Evolutionary conservation across 2,329 filamentous ascomycete species (phyloP).

Genomic region (Dendrostoma leiphaemia): DNA sequence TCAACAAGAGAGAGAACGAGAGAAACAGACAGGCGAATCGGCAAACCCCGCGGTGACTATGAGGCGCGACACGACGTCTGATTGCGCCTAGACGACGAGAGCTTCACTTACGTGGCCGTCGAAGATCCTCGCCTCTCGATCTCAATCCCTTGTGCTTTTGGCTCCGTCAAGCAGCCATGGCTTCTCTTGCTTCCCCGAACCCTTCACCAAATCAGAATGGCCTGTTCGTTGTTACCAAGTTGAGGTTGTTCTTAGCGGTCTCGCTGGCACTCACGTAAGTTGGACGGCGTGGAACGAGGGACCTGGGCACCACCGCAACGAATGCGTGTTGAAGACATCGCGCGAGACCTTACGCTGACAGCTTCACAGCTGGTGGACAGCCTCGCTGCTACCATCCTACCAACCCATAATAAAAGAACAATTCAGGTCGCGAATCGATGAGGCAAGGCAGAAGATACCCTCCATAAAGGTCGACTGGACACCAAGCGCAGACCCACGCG

Average conservation of each 20-base stretch:
- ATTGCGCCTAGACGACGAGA: not conserved
- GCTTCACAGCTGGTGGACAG: slow-evolving; percentile 44
- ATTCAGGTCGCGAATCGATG: slow-evolving; percentile 29
- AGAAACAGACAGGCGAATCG: not conserved
- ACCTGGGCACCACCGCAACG: not conserved
- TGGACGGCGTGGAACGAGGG: not conserved
- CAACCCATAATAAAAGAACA: slow-evolving; percentile 37
- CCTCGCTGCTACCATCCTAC: slow-evolving; percentile 42
- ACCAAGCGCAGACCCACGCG: slow-evolving; percentile 29
- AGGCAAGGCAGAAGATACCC: slow-evolving; percentile 39
- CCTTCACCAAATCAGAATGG: slow-evolving; percentile 20
- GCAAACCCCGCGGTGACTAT: not conserved
- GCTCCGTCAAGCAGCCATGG: slow-evolving; percentile 19
- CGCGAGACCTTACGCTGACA: not conserved
- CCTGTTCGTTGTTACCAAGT: slow-evolving; percentile 33
- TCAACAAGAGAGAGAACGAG: not conserved
- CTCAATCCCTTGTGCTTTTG: not conserved
- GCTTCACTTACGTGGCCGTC: not conserved
- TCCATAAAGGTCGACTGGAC: slow-evolving; percentile 40
- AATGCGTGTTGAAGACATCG: not conserved
- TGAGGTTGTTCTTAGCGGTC: slow-evolving; percentile 31
- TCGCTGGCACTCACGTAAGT: slow-evolving; percentile 39
- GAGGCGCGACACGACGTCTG: not conserved
- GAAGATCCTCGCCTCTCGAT: not conserved
- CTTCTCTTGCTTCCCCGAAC: slow-evolving; percentile 15